phyloP scores from a whole-genome alignment of 176 grass and related monocot species.

The Triticum urartu region DNA sequence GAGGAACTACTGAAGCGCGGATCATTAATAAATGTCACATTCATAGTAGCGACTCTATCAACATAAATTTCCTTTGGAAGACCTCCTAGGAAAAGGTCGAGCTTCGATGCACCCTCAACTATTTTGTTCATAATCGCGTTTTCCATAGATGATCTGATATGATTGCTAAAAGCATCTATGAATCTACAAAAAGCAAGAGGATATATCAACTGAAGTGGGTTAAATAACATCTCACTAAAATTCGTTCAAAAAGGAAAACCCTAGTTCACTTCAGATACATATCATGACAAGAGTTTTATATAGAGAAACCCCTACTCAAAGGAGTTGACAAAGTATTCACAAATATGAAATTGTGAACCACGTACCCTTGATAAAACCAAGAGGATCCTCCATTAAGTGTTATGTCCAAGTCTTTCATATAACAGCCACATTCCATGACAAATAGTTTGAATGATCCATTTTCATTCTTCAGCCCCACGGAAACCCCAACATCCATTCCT shows the following conservation, averaged over 20 bases:
- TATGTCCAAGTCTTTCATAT: slow-evolving; percentile 71
- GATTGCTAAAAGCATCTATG: slow-evolving; percentile 74
- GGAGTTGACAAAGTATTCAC: not conserved
- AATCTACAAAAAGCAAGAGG: slow-evolving; percentile 54
- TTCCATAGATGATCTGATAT: slow-evolving; percentile 80
- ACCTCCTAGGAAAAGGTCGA: slow-evolving; percentile 71
- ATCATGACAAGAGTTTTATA: not conserved
- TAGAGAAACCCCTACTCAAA: not conserved
- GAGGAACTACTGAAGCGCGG: slow-evolving; percentile 73
- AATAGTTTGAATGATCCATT: slow-evolving; percentile 78
- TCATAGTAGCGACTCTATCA: slow-evolving; percentile 65
- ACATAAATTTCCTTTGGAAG: slow-evolving; percentile 85
- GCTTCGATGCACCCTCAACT: slow-evolving; percentile 62
- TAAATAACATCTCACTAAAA: not conserved
- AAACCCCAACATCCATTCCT: slow-evolving; percentile 85
- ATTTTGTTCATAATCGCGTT: slow-evolving; percentile 76
- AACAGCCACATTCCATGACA: slow-evolving; percentile 68
- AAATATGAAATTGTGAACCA: slow-evolving; percentile 3
- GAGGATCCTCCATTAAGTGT: slow-evolving; percentile 72
- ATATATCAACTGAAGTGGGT: slow-evolving; percentile 18
- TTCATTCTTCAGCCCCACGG: slow-evolving; percentile 74
- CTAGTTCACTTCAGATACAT: slow-evolving; percentile 1
- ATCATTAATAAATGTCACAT: slow-evolving; percentile 81
- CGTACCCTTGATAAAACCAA: slow-evolving; percentile 98
- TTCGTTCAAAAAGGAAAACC: not conserved